phyloP scores from a whole-genome alignment of 208 protist species.

The Acanthamoeba sp. region DNA sequence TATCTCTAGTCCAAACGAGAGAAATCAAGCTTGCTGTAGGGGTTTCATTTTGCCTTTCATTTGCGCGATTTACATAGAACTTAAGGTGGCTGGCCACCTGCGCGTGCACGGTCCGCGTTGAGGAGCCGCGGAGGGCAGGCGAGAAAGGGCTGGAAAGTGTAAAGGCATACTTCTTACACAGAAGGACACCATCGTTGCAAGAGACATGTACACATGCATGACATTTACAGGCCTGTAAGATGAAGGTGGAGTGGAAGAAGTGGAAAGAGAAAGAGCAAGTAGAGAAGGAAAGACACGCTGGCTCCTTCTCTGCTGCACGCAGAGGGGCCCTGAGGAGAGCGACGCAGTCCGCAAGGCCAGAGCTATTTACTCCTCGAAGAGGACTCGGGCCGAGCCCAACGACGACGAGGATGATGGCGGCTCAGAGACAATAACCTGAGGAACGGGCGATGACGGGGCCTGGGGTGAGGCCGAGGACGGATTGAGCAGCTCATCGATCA shows the following conservation, averaged over 20 bases:
- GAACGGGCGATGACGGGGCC: not conserved
- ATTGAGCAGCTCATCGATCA: constrained; percentile 39
- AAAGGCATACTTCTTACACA: not conserved
- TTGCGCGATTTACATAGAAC: not conserved
- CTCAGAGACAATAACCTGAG: not conserved
- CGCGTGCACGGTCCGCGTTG: too few relatives aligned
- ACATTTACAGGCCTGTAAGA: constrained; percentile 14
- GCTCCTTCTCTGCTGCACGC: not conserved
- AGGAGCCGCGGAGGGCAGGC: too few relatives aligned
- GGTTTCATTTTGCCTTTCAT: not conserved
- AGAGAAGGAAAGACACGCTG: not conserved
- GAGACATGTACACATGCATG: constrained; percentile 16
- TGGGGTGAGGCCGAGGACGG: not conserved
- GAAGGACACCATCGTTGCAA: too few relatives aligned
- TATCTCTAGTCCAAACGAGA: too few relatives aligned
- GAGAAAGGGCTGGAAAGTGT: not conserved
- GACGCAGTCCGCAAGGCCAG: not conserved
- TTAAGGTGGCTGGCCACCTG: not conserved
- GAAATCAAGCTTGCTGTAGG: too few relatives aligned
- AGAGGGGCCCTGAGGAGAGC: not conserved
- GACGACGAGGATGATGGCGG: not conserved
- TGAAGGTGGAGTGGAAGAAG: not conserved
- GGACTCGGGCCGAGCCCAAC: not conserved
- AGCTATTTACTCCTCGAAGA: constrained; percentile 35
- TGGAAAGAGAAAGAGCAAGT: not conserved